Conservation (phyloP, 768 basidiomycete species). For the Boletus subcaerulescens region DNA sequence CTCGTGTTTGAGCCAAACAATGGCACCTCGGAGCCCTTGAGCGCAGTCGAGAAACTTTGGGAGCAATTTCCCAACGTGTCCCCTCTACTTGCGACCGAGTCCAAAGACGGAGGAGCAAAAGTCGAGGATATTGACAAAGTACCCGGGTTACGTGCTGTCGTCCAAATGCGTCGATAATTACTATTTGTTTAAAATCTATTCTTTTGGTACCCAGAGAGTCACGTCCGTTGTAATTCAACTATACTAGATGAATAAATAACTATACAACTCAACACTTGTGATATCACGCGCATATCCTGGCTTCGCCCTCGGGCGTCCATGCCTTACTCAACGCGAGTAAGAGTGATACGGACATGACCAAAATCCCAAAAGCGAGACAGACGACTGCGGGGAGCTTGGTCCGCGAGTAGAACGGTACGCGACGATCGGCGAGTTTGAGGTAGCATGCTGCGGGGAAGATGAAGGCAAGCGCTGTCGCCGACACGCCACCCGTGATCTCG, state of each 20-base stretch:
- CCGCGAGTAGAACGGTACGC: slow-evolving; percentile 62
- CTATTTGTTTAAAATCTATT: background rate
- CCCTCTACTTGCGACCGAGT: slow-evolving; percentile 70
- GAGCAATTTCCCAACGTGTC: slow-evolving; percentile 58
- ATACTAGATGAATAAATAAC: slow-evolving; percentile 19
- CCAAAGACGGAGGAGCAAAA: slow-evolving; percentile 59
- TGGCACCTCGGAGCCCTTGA: slow-evolving; percentile 48
- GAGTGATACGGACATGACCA: slow-evolving; percentile 78
- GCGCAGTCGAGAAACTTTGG: slow-evolving; percentile 71
- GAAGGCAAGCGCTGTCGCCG: slow-evolving; percentile 87
- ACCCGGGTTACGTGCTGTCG: slow-evolving; percentile 47
- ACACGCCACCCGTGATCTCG: slow-evolving; percentile 97
- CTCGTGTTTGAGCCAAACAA: slow-evolving; percentile 66
- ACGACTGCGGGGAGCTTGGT: slow-evolving; percentile 70
- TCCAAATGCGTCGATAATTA: slow-evolving; percentile 23
- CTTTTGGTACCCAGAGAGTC: slow-evolving; percentile 4
- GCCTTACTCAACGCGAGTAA: slow-evolving; percentile 74
- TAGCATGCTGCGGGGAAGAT: slow-evolving; percentile 91
- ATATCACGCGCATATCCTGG: slow-evolving; percentile 65
- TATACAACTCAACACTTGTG: slow-evolving; percentile 10
- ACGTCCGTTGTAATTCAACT: slow-evolving; percentile 3
- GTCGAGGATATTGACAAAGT: slow-evolving; percentile 60
- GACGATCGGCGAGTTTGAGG: slow-evolving; percentile 62
- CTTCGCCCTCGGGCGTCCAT: slow-evolving; percentile 69
- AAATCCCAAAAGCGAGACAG: slow-evolving; percentile 70